Base-by-base conservation (phyloP, 495 filamentous ascomycete species). In the Penicillium manginii region DNA sequence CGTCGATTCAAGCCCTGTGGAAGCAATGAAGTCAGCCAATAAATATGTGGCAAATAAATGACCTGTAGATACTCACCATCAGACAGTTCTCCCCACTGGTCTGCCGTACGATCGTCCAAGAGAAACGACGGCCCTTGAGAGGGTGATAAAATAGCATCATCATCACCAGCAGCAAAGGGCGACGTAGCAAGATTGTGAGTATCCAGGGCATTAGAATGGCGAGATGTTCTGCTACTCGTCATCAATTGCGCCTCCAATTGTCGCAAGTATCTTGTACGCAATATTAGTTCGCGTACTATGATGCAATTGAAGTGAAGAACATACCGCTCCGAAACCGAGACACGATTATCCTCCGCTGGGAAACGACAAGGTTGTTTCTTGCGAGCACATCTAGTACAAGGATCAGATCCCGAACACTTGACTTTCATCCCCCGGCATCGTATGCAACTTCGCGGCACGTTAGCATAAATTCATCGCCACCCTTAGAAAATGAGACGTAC, bases 381-480 rank as follows among this genome's bases (percentile, higher is more conserved):
- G 15, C 72, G 71, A 12, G 57, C 57, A 55, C 73, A 76, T 58
- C 72, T 63, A 21, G 61, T 64, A 46, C 73, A 76, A 8, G 73
- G 73, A 9, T 67, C 55, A 2, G 66, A 60, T 18, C 67, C 71
- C 1, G 73, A 76, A 52, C 71, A 76, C 54, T 72, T 74, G 18
- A 76, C 72, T 54, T 76, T 76, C 70, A 74, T 73, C 9, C 65
- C 63, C 39, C 73, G 72, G 65, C 73, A 76, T 65, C 72, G 65
- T 57, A 60, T 55, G 57, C 72, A 73, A 32, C 72, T 73, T 39
- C 7, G 23, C 19, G 14, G 40, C 17, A 43, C 8, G 21, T 19
- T 43, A 17, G 17, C 39, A 33, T 52, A 18, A 31, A 18, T 19
- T 54, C 45, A 31, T 35, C 3, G 46, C 23, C 18, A 22, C 18